Evolutionary conservation across 2,329 filamentous ascomycete genomes (phyloP).

Genomic region (Coniella lustricola): DNA sequence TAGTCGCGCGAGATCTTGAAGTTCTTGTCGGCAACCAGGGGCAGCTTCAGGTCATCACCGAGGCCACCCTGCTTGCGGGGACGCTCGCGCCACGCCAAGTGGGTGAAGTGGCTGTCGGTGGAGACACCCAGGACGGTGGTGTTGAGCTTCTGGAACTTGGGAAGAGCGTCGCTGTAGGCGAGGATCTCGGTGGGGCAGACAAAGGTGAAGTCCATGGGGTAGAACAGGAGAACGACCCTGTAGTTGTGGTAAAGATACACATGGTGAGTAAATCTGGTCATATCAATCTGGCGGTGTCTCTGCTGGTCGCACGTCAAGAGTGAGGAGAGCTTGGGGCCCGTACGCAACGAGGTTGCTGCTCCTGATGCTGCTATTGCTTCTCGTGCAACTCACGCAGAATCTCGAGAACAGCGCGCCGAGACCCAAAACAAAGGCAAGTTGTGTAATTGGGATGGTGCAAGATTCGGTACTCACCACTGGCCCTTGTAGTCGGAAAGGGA

Average conservation of each 20-base stretch:
- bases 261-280: slow-evolving; percentile 1
- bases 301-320: no score
- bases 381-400: no score
- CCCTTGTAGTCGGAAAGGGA: slow-evolving; percentile 37
- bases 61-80: slow-evolving; percentile 55
- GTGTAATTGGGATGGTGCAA: neutral
- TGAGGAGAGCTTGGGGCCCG: no score
- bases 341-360: no score
- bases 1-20: slow-evolving; percentile 54
- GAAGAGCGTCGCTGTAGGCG: slow-evolving; percentile 55
- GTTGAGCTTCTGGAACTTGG: slow-evolving; percentile 52
- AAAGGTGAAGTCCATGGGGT: slow-evolving; percentile 63
- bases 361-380: no score
- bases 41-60: slow-evolving; percentile 51
- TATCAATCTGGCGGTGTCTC: neutral
- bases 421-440: no score
- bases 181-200: slow-evolving; percentile 62
- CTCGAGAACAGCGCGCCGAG: no score
- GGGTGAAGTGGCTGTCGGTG: slow-evolving; percentile 53
- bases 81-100: slow-evolving; percentile 51
- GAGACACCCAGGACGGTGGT: slow-evolving; percentile 54
- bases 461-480: slow-evolving; percentile 33
- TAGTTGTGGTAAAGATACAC: neutral
- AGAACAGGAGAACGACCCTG: slow-evolving; percentile 59
- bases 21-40: slow-evolving; percentile 55